Evolutionary conservation across 2,329 filamentous ascomycete genomes (phyloP).

Genomic region (Colletotrichum liriopes): DNA sequence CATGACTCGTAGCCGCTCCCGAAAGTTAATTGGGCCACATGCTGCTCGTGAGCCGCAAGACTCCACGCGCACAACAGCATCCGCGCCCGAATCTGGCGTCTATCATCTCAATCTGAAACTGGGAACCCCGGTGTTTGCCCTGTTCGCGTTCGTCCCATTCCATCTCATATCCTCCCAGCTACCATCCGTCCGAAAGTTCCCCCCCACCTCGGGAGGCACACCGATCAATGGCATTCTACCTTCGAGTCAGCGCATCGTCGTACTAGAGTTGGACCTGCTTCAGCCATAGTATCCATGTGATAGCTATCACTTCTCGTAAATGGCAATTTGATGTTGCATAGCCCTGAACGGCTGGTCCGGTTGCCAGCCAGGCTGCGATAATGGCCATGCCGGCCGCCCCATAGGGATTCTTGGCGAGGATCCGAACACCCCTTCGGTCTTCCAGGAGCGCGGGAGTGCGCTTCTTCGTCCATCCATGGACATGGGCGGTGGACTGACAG

Average conservation of each 20-base stretch:
- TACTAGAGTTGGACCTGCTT: conserved; percentile 18
- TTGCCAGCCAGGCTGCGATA: conserved; percentile 1
- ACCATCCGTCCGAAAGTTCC: conserved; percentile 11
- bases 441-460: conserved; percentile 5
- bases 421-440: neutral
- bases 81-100: conserved; percentile 21
- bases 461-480: conserved; percentile 12
- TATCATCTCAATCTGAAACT: conserved; percentile 37
- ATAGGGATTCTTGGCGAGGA: conserved; percentile 17
- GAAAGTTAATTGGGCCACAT: neutral
- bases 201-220: conserved; percentile 22
- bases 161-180: conserved; percentile 11
- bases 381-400: conserved; percentile 12
- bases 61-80: conserved; percentile 22
- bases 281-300: conserved; percentile 12
- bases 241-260: conserved; percentile 32
- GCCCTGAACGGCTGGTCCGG: conserved; percentile 12
- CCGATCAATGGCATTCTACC: conserved; percentile 2
- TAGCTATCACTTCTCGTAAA: neutral
- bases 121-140: conserved; percentile 11
- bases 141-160: conserved; percentile 27
- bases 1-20: conserved; percentile 38
- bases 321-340: neutral
- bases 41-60: conserved; percentile 22
- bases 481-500: conserved; percentile 12